phyloP scores from a whole-genome alignment of 345 rosid species.

The Lagerstroemia speciosa region DNA sequence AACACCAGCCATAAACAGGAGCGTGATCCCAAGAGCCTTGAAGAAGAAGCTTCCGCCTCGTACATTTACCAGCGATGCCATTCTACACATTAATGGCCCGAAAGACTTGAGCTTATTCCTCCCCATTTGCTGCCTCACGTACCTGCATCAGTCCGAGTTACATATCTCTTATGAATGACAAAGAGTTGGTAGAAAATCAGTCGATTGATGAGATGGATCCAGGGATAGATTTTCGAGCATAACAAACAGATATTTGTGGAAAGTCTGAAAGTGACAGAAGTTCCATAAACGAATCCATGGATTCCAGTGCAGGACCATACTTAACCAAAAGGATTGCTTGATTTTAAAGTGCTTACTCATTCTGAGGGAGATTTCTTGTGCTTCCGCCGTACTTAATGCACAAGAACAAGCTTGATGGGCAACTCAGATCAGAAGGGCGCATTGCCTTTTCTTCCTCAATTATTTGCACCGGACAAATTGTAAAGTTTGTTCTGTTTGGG shows the following conservation, averaged over 20 bases:
- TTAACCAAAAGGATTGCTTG: neutral
- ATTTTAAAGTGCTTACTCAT: slow-evolving; percentile 25
- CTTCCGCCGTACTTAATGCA: slow-evolving; percentile 63
- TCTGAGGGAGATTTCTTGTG: slow-evolving; percentile 56
- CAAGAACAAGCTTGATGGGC: slow-evolving; percentile 48
- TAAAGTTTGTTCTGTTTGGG: slow-evolving; percentile 39
- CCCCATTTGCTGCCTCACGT: slow-evolving; percentile 62
- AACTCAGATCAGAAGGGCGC: slow-evolving; percentile 47
- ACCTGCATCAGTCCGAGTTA: slow-evolving; percentile 17
- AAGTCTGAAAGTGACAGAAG: too few relatives aligned
- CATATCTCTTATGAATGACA: neutral
- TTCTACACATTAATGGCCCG: slow-evolving; percentile 40
- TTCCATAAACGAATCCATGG: too few relatives aligned
- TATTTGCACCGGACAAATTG: slow-evolving; percentile 42
- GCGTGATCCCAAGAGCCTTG: slow-evolving; percentile 52
- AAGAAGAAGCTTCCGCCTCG: slow-evolving; percentile 60
- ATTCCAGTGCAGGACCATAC: too few relatives aligned
- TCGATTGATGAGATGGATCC: too few relatives aligned
- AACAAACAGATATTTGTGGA: too few relatives aligned
- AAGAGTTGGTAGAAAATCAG: neutral
- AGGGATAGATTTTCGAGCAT: too few relatives aligned
- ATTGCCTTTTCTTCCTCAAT: slow-evolving; percentile 52
- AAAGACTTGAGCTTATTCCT: slow-evolving; percentile 56
- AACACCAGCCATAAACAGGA: slow-evolving; percentile 54
- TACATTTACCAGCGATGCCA: slow-evolving; percentile 38